Evolutionary conservation across 2,329 filamentous ascomycete genomes (phyloP).

Genomic region (Arthrobotrys iridis): DNA sequence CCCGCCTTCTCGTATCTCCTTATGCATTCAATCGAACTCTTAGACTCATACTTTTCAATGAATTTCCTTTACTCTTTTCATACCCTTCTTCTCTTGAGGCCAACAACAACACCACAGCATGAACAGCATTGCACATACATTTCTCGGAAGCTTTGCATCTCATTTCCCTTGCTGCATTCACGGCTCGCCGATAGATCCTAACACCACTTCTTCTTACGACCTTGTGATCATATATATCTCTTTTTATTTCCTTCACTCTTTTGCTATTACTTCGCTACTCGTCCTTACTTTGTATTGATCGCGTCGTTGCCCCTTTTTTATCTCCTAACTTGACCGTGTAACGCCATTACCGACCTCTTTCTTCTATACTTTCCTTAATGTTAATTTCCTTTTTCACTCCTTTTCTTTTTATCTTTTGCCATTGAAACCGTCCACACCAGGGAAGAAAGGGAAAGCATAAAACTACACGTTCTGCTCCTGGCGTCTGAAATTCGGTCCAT

Average conservation of each 20-base stretch:
- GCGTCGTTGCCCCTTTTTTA: not conserved
- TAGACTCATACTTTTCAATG: constrained; percentile 47
- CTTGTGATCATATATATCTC: constrained; percentile 50
- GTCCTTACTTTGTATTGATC: constrained; percentile 3
- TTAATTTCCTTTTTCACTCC: constrained; percentile 47
- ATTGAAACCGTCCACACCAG: not conserved
- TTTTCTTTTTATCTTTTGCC: not conserved
- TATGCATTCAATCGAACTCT: constrained; percentile 52
- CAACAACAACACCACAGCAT: constrained; percentile 3
- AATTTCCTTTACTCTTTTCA: constrained; percentile 38
- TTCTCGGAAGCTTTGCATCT: constrained; percentile 31
- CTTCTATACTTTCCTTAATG: constrained; percentile 52
- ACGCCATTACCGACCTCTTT: constrained; percentile 45
- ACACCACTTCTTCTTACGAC: constrained; percentile 11
- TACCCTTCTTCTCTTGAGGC: constrained; percentile 48
- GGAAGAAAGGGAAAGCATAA: constrained; percentile 12
- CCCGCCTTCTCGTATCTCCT: constrained; percentile 40
- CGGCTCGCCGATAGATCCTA: constrained; percentile 40
- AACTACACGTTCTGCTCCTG: not conserved
- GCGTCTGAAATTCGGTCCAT: too few relatives aligned
- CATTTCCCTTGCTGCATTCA: constrained; percentile 33
- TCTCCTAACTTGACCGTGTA: constrained; percentile 29
- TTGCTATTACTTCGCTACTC: not conserved
- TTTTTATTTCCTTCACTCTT: constrained; percentile 51
- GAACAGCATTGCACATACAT: constrained; percentile 25